These are phyloP conservation scores for Dalbergia cochinchinensis DNA, from an alignment of 306 rosid genomes.

Conservation along the genomic window DNA sequence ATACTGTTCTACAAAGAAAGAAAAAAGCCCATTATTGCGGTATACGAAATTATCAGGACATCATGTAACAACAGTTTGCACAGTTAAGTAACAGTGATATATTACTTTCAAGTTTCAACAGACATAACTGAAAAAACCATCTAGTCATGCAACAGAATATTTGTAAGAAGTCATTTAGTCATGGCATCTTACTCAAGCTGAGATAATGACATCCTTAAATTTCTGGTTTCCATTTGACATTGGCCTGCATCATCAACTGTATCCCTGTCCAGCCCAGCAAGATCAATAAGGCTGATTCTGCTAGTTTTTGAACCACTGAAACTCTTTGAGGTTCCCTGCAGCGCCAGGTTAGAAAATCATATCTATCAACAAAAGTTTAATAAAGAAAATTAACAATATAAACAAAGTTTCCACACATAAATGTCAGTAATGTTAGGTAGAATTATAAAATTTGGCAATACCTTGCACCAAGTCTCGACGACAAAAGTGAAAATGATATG, in stretches of 20 bases:
- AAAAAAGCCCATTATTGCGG: not conserved
- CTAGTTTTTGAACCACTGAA: slow-evolving; percentile 82
- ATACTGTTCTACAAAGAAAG: not conserved
- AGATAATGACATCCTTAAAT: slow-evolving; percentile 73
- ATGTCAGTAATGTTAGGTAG: not conserved
- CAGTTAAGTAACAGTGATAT: not conserved
- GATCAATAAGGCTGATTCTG: slow-evolving; percentile 89
- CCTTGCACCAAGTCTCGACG: slow-evolving; percentile 92
- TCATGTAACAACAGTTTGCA: slow-evolving; percentile 22
- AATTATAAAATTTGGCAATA: slow-evolving; percentile 47
- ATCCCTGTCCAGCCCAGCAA: slow-evolving; percentile 77
- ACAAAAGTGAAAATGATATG: slow-evolving; percentile 82
- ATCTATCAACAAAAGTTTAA: slow-evolving; percentile 24
- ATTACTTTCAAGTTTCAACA: slow-evolving; percentile 2
- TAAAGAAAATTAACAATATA: not conserved
- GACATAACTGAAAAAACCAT: not conserved
- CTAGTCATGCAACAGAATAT: slow-evolving; percentile 15
- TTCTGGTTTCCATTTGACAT: slow-evolving; percentile 57
- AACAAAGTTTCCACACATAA: slow-evolving; percentile 11
- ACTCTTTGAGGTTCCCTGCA: slow-evolving; percentile 75
- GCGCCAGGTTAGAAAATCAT: slow-evolving; percentile 40
- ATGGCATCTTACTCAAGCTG: slow-evolving; percentile 77
- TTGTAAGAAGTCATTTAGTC: slow-evolving; percentile 24
- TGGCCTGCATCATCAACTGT: slow-evolving; percentile 57
- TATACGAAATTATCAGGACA: slow-evolving; percentile 25